Evolutionary conservation across 2,329 filamentous ascomycete genomes (phyloP), one percentile per base, ranked within the genome.

Genomic region (Huntiella abstrusa): DNA sequence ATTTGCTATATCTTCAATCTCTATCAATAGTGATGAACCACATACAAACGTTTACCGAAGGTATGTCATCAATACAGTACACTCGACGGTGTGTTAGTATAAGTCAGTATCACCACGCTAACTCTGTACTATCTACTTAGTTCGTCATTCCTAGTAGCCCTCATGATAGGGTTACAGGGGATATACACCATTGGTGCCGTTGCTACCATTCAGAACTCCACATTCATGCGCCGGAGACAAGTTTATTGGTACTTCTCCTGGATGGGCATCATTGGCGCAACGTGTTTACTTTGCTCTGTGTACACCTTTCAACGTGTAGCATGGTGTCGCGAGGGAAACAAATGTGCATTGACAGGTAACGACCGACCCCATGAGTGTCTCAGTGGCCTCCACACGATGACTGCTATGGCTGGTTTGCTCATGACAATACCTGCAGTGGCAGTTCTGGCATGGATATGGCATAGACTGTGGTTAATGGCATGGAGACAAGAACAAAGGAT

Each of bases 101-200:
- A 3, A 32, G 13, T 36, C n/a, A n/a, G 32, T 19, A 17, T 19
- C 8, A 11, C 33, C 6, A 16, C 33, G 17, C 22, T 37, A 8
- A 36, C 17, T 5, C 6, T 11, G 6, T n/a, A 13, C 32, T 16
- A 32, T n/a, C 22, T 16, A 7, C 13, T 16, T 34, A 39, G 43
- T 38, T 38, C 46, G 13, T 17, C 33, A 10, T 48, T 48, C 35
- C 41, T 48, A 11, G 41, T 48, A n/a, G 46, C 40, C n/a, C 11
- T 48, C 33, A 43, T 35, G n/a, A 13, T 35, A 7, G 46, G 32
- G 4, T 43, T 48, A 8, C 40, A 48, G 17, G 41, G 19, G 5
- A n/a, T 48, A 8, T 43, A 43, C 28, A 33, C 39, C 17, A 22
- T 32, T 15, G 40, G 32, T 8, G 46, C 40, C 8, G 17, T 43